These are phyloP conservation scores for Fusarium mundagurra DNA, from an alignment of 2,329 filamentous ascomycete species.

Conservation along the genomic window DNA sequence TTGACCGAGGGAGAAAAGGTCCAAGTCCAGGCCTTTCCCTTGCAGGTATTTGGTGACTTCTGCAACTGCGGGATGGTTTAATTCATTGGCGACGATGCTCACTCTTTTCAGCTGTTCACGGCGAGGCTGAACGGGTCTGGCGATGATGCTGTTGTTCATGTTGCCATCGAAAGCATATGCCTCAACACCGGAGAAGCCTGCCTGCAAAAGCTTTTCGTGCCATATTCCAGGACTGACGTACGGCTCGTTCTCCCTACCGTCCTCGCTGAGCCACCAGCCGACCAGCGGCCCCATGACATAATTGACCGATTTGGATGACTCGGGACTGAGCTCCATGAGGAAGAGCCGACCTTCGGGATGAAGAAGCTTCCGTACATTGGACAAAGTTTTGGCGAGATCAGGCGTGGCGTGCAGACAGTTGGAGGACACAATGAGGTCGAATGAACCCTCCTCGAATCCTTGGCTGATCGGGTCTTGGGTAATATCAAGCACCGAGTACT, in stretches of 20 bases:
- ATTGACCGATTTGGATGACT: conserved; percentile 5
- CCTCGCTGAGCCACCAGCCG: conserved; percentile 4
- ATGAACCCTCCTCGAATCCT: conserved; percentile 10
- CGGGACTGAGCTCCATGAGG: conserved; percentile 1
- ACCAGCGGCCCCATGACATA: conserved; percentile 6
- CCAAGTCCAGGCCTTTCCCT: background rate
- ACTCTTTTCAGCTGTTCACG: background rate
- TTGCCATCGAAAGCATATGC: conserved; percentile 7
- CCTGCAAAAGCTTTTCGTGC: background rate
- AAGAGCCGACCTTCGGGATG: conserved; percentile 16
- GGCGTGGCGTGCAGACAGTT: conserved; percentile 12
- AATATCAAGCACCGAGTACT: conserved; percentile 9
- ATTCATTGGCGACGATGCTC: background rate
- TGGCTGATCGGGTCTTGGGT: conserved; percentile 4
- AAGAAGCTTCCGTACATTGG: conserved; percentile 9
- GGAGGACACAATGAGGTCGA: conserved; percentile 17
- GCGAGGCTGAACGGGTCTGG: background rate
- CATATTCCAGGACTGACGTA: conserved; percentile 1
- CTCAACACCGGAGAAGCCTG: conserved; percentile 2
- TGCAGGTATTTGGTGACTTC: background rate
- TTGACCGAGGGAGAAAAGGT: conserved; percentile 2
- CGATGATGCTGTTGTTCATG: conserved; percentile 5
- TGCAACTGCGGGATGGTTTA: background rate
- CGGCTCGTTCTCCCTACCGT: background rate
- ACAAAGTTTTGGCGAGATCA: conserved; percentile 5